Evolutionary conservation across 23 red algal species (phyloP).

Genomic region (Pyropia yezoensis): DNA sequence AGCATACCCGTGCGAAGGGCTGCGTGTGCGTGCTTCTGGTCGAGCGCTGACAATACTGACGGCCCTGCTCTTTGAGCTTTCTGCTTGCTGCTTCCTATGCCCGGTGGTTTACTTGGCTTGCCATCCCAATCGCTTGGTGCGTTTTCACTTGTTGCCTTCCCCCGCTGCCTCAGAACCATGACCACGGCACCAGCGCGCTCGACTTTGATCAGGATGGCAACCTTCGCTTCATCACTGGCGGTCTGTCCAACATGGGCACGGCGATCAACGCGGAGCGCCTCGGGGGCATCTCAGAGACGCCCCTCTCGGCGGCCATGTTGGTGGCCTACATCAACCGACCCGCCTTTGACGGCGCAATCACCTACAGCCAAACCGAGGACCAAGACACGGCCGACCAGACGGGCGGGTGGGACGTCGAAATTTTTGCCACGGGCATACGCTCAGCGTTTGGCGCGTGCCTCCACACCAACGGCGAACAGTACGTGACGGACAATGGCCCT

Average conservation of each 20-base stretch:
- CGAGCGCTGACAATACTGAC: too few relatives aligned
- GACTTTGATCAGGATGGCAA: slow-evolving; percentile 31
- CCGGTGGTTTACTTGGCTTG: too few relatives aligned
- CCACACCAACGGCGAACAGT: slow-evolving; percentile 28
- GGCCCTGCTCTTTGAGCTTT: too few relatives aligned
- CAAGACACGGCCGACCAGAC: slow-evolving; percentile 10
- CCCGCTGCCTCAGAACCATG: slow-evolving; percentile 11
- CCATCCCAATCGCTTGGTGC: too few relatives aligned
- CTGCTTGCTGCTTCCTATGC: too few relatives aligned
- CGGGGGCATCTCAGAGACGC: slow-evolving; percentile 38
- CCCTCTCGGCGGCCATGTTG: slow-evolving; percentile 31
- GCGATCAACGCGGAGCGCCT: slow-evolving; percentile 5
- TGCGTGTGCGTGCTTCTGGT: too few relatives aligned
- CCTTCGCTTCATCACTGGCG: slow-evolving; percentile 28
- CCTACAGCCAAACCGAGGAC: slow-evolving; percentile 28
- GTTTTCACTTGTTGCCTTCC: too few relatives aligned
- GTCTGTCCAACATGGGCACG: slow-evolving; percentile 34
- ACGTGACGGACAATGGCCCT: slow-evolving; percentile 48
- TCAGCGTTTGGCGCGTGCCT: slow-evolving; percentile 26
- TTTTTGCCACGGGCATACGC: slow-evolving; percentile 41
- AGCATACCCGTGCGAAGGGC: too few relatives aligned
- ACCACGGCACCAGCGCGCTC: slow-evolving; percentile 47
- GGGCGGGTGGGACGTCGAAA: slow-evolving; percentile 21
- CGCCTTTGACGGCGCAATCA: slow-evolving; percentile 25
- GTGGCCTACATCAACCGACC: slow-evolving; percentile 25